A percentile compares a stretch with the other conserved stretches of the same genome.
Conservation (phyloP, 2,329 filamentous ascomycete species). For the Fusarium cyanostomum region DNA sequence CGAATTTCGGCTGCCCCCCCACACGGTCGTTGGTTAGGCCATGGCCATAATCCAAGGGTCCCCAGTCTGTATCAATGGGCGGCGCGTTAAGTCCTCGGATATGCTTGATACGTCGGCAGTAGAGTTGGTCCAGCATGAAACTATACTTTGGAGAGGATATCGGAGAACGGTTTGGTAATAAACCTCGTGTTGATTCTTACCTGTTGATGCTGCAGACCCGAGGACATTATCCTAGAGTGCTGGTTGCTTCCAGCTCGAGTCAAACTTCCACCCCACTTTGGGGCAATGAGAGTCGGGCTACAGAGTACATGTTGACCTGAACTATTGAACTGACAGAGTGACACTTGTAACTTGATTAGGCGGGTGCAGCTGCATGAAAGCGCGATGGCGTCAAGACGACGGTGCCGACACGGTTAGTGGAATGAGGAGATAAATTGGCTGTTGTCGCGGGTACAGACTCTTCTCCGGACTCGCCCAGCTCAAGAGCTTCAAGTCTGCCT, state of each 20-base stretch:
- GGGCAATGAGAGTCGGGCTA: conserved; percentile 8
- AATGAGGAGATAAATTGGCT: conserved; percentile 33
- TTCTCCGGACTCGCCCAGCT: conserved; percentile 1
- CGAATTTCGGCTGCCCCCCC: conserved; percentile 26
- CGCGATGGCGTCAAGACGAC: conserved; percentile 28
- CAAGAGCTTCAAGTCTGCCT: neutral
- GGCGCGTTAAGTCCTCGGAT: conserved; percentile 13
- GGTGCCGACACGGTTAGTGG: conserved; percentile 25
- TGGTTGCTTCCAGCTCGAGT: neutral
- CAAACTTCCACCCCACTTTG: neutral
- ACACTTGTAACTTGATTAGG: neutral
- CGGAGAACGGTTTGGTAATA: too few species aligned
- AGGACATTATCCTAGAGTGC: conserved; percentile 1
- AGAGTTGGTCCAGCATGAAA: conserved; percentile 24
- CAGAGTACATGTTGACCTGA: neutral
- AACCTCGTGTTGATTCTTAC: conserved; percentile 18
- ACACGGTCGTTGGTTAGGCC: conserved; percentile 25
- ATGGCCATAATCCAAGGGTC: conserved; percentile 8
- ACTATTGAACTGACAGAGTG: conserved; percentile 27
- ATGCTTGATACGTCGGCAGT: conserved; percentile 37
- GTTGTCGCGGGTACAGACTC: conserved; percentile 32
- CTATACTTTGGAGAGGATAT: neutral
- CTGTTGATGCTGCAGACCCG: neutral
- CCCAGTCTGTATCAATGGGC: conserved; percentile 7
- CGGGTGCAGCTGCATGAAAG: conserved; percentile 11